Base-by-base conservation (phyloP, 2,329 filamentous ascomycete genomes). In the Hymenotorrendiella dingleyae region DNA sequence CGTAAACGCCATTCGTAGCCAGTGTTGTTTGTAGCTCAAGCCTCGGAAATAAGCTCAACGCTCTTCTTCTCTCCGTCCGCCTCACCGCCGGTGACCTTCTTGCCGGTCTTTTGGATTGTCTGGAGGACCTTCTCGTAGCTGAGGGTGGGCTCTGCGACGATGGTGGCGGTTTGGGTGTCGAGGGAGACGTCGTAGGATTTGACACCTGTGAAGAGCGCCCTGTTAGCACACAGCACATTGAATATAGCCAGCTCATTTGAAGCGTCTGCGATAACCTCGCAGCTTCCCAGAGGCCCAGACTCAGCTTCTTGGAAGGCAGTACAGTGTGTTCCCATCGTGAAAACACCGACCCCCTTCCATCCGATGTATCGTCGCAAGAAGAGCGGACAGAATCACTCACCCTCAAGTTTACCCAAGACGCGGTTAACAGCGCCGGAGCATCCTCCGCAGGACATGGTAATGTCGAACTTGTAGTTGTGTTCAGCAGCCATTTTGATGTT, bases 361-460 rank as follows among this genome's bases (percentile, higher is more conserved):
- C n/a, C n/a, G n/a, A n/a, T n/a, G n/a, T n/a, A n/a, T n/a, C n/a
- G n/a, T n/a, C n/a, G n/a, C n/a, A n/a, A n/a, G n/a, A n/a, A n/a
- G n/a, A n/a, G n/a, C n/a, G n/a, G n/a, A n/a, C n/a, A 24, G 38
- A 23, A 21, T 29, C 32, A 49, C 78, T 53, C 63, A 94, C 90
- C 89, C 16, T 94, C 84, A 2, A 94, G 80, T 71, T 88, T 95
- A 72, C 86, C 91, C 53, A 98, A 80, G 34, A 96, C 89, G 40
- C 89, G 79, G 68, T 94, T 86, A 33, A 98, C 76, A 54, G 93
- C 93, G 60, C 90, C 89, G 34, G 90, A 96, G 82, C 93, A 98
- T 65, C 93, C 93, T 63, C 86, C 80, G 71, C 93, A 98, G 74
- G 74, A 85, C 93, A 98, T 98, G 67, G 72, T 75, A 66, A 97